These are phyloP conservation scores for Boeremia exigua DNA, from an alignment of 2,329 filamentous ascomycete species.

Conservation along the genomic window DNA sequence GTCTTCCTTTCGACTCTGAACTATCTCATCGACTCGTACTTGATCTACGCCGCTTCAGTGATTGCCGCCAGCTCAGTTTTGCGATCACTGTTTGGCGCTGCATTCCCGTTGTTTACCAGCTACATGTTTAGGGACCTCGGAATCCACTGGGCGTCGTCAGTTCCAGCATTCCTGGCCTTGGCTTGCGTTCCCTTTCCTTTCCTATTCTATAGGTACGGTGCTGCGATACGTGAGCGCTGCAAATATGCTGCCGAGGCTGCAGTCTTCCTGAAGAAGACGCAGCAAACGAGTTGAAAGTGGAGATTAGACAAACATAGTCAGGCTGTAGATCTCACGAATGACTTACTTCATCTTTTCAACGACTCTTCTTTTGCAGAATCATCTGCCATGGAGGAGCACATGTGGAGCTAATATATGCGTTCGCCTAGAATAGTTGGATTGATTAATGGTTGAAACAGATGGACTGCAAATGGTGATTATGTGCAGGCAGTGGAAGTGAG, in stretches of 20 bases:
- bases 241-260: slow-evolving; percentile 71
- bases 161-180: slow-evolving; percentile 56
- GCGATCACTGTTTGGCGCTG: slow-evolving; percentile 54
- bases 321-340: background rate
- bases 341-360: background rate
- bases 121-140: slow-evolving; percentile 55
- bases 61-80: slow-evolving; percentile 53
- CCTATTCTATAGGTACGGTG: slow-evolving; percentile 74
- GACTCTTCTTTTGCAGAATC: too few relatives aligned
- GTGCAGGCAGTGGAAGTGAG: too few relatives aligned
- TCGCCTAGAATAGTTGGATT: too few relatives aligned
- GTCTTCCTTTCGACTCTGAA: slow-evolving; percentile 59
- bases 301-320: background rate
- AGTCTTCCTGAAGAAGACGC: slow-evolving; percentile 58
- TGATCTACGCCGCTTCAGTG: slow-evolving; percentile 42
- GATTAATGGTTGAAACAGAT: too few relatives aligned
- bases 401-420: too few relatives aligned
- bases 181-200: slow-evolving; percentile 62
- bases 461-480: too few relatives aligned
- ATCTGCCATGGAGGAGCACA: too few relatives aligned
- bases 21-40: slow-evolving; percentile 69
- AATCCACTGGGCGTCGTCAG: slow-evolving; percentile 56
- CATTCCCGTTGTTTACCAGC: slow-evolving; percentile 56
- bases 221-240: slow-evolving; percentile 65
- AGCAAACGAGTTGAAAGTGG: slow-evolving; percentile 5